Conservation (phyloP, 1,284 basidiomycete species). For the Fomitopsis betulina region DNA sequence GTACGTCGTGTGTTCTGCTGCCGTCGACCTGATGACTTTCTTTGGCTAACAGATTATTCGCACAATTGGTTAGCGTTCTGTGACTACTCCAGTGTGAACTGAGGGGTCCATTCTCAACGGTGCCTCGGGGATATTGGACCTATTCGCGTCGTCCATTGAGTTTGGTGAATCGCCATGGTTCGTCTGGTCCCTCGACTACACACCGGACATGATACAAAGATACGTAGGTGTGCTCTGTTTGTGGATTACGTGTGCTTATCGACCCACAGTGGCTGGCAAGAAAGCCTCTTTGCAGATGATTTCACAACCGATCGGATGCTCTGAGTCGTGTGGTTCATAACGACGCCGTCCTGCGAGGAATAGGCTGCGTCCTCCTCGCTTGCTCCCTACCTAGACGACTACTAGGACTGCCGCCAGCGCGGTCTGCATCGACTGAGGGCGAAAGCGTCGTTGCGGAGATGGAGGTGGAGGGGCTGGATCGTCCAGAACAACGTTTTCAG, state of each 20-base stretch:
- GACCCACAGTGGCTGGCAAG: too few relatives aligned
- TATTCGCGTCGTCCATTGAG: too few relatives aligned
- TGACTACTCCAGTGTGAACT: not conserved
- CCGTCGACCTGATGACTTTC: not conserved
- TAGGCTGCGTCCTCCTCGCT: not conserved
- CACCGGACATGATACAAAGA: too few relatives aligned
- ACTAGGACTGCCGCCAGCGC: not conserved
- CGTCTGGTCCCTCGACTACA: too few relatives aligned
- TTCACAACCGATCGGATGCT: slow-evolving; percentile 6
- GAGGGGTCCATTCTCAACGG: too few relatives aligned
- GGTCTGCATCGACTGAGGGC: slow-evolving; percentile 31
- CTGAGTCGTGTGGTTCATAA: not conserved
- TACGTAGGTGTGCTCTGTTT: too few relatives aligned
- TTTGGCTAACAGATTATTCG: not conserved
- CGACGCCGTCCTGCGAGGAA: not conserved
- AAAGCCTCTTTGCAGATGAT: not conserved
- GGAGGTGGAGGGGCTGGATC: slow-evolving; percentile 40
- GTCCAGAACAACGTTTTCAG: slow-evolving; percentile 39
- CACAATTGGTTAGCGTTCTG: too few relatives aligned
- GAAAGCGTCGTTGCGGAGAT: slow-evolving; percentile 43
- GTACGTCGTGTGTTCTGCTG: not conserved
- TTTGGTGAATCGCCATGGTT: too few relatives aligned
- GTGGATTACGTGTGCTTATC: too few relatives aligned
- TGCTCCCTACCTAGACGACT: not conserved
- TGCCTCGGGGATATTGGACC: not conserved